Conservation (phyloP, 768 basidiomycete genomes). For the Auricularia sp. region DNA sequence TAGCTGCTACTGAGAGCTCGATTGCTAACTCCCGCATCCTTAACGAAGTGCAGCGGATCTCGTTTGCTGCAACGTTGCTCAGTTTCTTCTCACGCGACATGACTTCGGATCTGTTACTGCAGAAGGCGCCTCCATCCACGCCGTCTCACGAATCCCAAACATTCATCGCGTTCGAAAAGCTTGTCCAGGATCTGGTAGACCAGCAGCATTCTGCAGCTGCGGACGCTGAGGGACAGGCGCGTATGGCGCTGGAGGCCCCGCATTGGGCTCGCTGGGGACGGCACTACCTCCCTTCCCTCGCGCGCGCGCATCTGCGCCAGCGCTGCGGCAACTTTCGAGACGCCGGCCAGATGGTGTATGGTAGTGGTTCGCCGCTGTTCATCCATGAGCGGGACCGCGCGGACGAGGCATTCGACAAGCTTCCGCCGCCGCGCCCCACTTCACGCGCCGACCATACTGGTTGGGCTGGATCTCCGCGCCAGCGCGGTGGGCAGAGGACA, state of each 20-base stretch:
- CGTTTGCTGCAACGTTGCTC: not conserved
- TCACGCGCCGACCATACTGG: not conserved
- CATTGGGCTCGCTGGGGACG: constrained; percentile 10
- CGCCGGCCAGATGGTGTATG: constrained; percentile 10
- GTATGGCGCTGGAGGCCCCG: not conserved
- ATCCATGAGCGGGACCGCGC: constrained; percentile 6
- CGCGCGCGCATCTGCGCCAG: constrained; percentile 12
- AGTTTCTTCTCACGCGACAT: not conserved
- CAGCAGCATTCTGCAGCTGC: not conserved
- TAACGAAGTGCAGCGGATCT: not conserved
- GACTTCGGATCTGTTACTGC: not conserved
- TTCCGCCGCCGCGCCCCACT: constrained; percentile 12
- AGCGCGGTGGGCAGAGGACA: not conserved
- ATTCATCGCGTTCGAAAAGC: not conserved
- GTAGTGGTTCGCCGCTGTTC: constrained; percentile 9
- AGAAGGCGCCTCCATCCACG: not conserved
- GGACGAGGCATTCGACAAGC: constrained; percentile 10
- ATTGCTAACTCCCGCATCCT: not conserved
- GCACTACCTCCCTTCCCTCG: constrained; percentile 12
- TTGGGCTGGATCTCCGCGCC: not conserved
- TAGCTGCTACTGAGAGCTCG: not conserved
- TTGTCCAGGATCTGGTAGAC: not conserved
- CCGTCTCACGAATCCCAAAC: not conserved
- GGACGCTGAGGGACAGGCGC: not conserved
- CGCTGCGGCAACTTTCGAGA: constrained; percentile 14